Percentiles rank a stretch among this genome's conserved stretches.
These are phyloP conservation scores for Asterella californica DNA, from an alignment of 225 moss, liverwort and hornwort genomes.

Conservation along the genomic window DNA sequence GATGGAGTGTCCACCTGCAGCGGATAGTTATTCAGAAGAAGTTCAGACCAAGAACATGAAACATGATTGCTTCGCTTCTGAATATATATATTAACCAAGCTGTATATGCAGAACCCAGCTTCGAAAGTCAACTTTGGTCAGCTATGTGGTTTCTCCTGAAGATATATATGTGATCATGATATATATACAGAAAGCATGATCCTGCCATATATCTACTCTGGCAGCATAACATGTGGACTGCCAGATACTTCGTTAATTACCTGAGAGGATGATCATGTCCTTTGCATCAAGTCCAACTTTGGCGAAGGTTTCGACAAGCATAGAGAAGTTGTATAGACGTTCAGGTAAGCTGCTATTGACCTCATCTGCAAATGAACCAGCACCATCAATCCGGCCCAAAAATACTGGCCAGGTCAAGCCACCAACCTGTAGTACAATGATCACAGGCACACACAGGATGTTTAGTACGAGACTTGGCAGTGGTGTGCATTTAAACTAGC, in stretches of 20 bases:
- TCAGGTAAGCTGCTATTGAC: neutral
- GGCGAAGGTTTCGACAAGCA: neutral
- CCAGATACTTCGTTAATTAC: neutral
- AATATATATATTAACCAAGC: too few relatives aligned
- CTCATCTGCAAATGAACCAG: neutral
- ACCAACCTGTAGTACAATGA: neutral
- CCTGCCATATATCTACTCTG: too few relatives aligned
- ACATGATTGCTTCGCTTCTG: too few relatives aligned
- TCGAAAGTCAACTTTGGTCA: too few relatives aligned
- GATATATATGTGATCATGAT: too few relatives aligned
- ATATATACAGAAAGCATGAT: too few relatives aligned
- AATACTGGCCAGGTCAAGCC: neutral
- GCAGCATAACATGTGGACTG: neutral
- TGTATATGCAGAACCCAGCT: too few relatives aligned
- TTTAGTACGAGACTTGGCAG: neutral
- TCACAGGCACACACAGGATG: neutral
- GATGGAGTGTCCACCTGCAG: conserved; percentile 2
- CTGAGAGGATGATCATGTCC: conserved; percentile 18
- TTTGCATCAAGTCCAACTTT: neutral
- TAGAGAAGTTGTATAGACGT: neutral
- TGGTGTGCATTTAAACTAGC: neutral
- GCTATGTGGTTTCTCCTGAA: too few relatives aligned
- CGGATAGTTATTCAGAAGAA: too few relatives aligned
- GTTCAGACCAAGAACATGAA: too few relatives aligned
- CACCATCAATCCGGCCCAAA: conserved; percentile 10